phyloP scores from a whole-genome alignment of 495 filamentous ascomycete species.

The Platismatia glauca region DNA sequence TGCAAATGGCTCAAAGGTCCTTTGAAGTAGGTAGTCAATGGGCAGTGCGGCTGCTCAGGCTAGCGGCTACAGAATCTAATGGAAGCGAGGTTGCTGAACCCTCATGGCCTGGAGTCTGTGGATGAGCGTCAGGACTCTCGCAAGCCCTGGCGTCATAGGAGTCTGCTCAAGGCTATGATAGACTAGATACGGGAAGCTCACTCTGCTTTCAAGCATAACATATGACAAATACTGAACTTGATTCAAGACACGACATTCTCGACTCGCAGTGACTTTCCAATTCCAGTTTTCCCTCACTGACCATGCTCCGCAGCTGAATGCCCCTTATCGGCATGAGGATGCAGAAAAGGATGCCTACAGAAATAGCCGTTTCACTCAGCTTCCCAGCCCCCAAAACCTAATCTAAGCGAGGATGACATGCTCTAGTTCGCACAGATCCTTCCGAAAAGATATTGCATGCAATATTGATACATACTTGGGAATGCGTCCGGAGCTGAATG shows the following conservation, averaged over 20 bases:
- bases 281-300: not conserved
- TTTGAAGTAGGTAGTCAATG: not conserved
- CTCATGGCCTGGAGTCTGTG: not conserved
- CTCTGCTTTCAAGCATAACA: not conserved
- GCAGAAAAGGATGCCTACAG: not conserved
- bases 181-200: not conserved
- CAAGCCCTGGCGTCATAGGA: not conserved
- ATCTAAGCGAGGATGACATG: constrained; percentile 5
- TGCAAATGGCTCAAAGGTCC: not conserved
- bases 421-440: constrained; percentile 1
- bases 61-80: not conserved
- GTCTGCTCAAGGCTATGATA: not conserved
- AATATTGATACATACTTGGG: too few species aligned
- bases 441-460: too few species aligned
- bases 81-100: too few species aligned
- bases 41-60: not conserved
- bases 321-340: not conserved
- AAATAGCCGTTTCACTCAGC: not conserved
- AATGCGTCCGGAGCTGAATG: too few species aligned
- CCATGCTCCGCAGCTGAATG: not conserved
- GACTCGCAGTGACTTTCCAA: not conserved
- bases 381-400: not conserved
- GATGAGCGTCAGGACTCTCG: not conserved
- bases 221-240: not conserved
- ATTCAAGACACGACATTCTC: not conserved